Conservation (phyloP, 2,329 filamentous ascomycete genomes). For the Tetracladium maxilliforme region DNA sequence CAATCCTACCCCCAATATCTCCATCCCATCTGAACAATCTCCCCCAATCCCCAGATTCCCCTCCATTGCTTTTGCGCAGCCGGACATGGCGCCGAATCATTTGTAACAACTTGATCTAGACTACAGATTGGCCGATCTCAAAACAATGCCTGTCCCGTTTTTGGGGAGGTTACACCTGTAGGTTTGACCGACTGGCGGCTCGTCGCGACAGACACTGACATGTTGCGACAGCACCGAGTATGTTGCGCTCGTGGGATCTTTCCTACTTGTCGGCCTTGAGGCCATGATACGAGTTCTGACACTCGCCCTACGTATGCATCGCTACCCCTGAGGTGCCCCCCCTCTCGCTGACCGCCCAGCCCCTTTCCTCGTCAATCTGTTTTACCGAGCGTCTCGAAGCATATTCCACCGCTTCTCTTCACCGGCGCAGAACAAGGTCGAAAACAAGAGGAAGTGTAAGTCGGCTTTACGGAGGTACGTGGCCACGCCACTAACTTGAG, state of each 20-base stretch:
- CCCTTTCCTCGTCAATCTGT: conserved; percentile 3
- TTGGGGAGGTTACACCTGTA: too few species aligned
- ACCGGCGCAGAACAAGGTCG: conserved; percentile 50
- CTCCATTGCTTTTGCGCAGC: too few species aligned
- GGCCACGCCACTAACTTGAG: conserved; percentile 32
- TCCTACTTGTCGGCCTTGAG: conserved; percentile 71
- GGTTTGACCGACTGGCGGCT: too few species aligned
- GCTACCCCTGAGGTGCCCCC: too few species aligned
- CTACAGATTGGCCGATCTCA: too few species aligned
- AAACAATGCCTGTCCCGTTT: too few species aligned
- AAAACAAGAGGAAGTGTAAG: conserved; percentile 50
- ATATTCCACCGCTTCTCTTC: conserved; percentile 70
- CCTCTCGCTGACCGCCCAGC: background rate
- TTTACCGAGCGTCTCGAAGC: conserved; percentile 58
- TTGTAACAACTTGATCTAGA: too few species aligned
- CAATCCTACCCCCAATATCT: too few species aligned
- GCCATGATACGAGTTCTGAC: conserved; percentile 74
- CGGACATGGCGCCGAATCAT: too few species aligned
- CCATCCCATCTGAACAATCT: too few species aligned
- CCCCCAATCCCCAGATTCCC: too few species aligned
- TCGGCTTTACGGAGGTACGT: conserved; percentile 29
- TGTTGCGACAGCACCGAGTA: conserved; percentile 58
- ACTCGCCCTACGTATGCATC: conserved; percentile 65
- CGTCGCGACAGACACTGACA: background rate
- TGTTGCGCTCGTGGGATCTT: conserved; percentile 69